These are phyloP conservation scores for Phragmites australis DNA, from an alignment of 176 grass and related monocot species.

Conservation along the genomic window DNA sequence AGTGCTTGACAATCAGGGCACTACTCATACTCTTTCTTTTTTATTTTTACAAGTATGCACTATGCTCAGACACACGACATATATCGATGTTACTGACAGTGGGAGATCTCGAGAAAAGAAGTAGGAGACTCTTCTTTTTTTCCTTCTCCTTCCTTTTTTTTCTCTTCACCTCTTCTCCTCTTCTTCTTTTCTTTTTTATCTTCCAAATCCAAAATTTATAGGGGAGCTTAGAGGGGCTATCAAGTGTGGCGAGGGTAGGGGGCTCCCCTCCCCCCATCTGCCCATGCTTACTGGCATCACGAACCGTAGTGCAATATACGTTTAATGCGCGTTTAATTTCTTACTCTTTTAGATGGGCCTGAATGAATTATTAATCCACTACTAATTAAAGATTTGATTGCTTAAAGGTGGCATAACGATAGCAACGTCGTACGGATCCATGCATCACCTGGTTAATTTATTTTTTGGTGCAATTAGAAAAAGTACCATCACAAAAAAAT, in stretches of 20 bases:
- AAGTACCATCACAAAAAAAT: neutral
- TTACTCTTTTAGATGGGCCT: constrained; percentile 34
- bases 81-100: too few relatives aligned
- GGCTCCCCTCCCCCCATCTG: too few relatives aligned
- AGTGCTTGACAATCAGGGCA: constrained; percentile 33
- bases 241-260: too few relatives aligned
- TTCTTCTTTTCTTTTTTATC: too few relatives aligned
- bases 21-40: constrained; percentile 10
- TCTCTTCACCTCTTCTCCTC: too few relatives aligned
- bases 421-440: constrained; percentile 52
- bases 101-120: too few relatives aligned
- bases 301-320: constrained; percentile 11
- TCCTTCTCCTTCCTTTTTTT: too few relatives aligned
- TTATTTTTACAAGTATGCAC: neutral
- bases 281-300: constrained; percentile 54
- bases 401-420: constrained; percentile 47
- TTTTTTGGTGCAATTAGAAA: neutral
- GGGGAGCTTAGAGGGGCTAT: too few relatives aligned
- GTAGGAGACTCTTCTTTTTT: too few relatives aligned
- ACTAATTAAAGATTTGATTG: constrained; percentile 50
- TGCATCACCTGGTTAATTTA: constrained; percentile 28
- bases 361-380: constrained; percentile 46
- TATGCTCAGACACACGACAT: neutral
- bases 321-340: constrained; percentile 22
- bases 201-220: too few relatives aligned